These are phyloP conservation scores for Eucalyptus marginata DNA, from an alignment of 345 rosid genomes.

Conservation along the genomic window DNA sequence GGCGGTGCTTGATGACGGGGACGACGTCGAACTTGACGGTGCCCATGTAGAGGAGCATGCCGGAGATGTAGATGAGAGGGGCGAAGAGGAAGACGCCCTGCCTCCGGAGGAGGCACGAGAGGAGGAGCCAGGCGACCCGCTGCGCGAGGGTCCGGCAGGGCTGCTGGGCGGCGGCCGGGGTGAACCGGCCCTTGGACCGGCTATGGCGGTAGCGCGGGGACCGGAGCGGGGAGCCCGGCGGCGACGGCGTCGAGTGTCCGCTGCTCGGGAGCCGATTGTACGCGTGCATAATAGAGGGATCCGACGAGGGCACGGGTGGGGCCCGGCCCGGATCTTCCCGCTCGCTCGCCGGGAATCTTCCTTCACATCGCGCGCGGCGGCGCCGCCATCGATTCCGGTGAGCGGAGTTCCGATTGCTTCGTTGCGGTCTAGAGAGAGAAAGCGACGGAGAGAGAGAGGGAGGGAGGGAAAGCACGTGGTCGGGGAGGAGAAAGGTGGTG, in stretches of 20 bases:
- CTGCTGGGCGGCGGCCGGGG: slow-evolving; percentile 23
- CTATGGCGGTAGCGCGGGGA: slow-evolving; percentile 79
- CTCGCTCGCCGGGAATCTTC: neutral
- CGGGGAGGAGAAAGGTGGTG: neutral
- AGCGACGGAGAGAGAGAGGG: neutral
- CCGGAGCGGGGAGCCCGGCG: slow-evolving; percentile 89
- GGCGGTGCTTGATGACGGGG: slow-evolving; percentile 45
- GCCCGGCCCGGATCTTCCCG: neutral
- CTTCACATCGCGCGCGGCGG: neutral
- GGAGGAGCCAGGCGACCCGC: slow-evolving; percentile 72
- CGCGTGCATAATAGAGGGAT: slow-evolving; percentile 39
- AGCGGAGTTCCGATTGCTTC: neutral
- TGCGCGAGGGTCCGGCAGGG: slow-evolving; percentile 52
- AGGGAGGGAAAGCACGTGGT: neutral
- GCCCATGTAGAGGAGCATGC: slow-evolving; percentile 95
- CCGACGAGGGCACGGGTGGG: neutral
- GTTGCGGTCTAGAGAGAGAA: neutral
- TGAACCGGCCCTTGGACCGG: slow-evolving; percentile 56
- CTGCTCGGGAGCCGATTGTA: slow-evolving; percentile 70
- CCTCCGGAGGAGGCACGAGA: slow-evolving; percentile 86
- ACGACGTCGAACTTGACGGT: slow-evolving; percentile 77
- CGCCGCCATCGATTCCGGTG: neutral
- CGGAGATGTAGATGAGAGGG: slow-evolving; percentile 84
- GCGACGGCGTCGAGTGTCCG: slow-evolving; percentile 91
- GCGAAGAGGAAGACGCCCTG: slow-evolving; percentile 92